phyloP scores from a whole-genome alignment of 805 yeast species.

The Dipodascopsis uninucleata region DNA sequence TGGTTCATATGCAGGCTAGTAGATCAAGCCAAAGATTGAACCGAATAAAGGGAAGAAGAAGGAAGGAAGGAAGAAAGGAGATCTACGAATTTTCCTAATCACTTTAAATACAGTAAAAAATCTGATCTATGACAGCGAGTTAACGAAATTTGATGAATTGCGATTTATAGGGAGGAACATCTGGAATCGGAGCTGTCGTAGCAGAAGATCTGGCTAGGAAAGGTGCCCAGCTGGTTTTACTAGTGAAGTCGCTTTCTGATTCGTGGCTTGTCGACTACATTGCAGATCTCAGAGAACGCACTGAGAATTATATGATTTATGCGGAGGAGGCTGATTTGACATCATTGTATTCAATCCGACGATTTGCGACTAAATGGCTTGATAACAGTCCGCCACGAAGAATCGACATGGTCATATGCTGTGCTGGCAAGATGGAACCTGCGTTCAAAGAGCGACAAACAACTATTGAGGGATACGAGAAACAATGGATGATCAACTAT shows the following conservation, averaged over 20 bases:
- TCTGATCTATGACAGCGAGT: background rate
- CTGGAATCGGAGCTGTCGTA: slow-evolving; percentile 80
- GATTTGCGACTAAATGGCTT: slow-evolving; percentile 91
- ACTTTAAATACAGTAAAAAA: no score
- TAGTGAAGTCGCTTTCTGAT: slow-evolving; percentile 61
- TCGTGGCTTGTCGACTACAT: slow-evolving; percentile 78
- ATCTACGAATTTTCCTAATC: background rate
- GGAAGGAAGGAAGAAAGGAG: background rate
- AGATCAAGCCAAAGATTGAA: no score
- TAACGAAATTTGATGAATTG: slow-evolving; percentile 43
- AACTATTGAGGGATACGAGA: slow-evolving; percentile 79
- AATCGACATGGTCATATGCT: slow-evolving; percentile 81
- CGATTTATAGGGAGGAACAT: slow-evolving; percentile 68
- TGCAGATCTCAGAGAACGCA: slow-evolving; percentile 66
- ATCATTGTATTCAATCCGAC: slow-evolving; percentile 69
- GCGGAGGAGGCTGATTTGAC: slow-evolving; percentile 87
- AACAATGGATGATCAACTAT: slow-evolving; percentile 79
- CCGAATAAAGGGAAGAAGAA: no score
- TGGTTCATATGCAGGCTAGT: no score
- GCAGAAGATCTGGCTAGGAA: slow-evolving; percentile 67
- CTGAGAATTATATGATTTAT: slow-evolving; percentile 71
- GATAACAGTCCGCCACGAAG: slow-evolving; percentile 88
- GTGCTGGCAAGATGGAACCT: slow-evolving; percentile 82
- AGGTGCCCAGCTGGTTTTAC: slow-evolving; percentile 83
- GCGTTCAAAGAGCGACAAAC: slow-evolving; percentile 59